Base-by-base conservation (phyloP, 768 basidiomycete genomes). In the Chalciporus pseudorubinellus region DNA sequence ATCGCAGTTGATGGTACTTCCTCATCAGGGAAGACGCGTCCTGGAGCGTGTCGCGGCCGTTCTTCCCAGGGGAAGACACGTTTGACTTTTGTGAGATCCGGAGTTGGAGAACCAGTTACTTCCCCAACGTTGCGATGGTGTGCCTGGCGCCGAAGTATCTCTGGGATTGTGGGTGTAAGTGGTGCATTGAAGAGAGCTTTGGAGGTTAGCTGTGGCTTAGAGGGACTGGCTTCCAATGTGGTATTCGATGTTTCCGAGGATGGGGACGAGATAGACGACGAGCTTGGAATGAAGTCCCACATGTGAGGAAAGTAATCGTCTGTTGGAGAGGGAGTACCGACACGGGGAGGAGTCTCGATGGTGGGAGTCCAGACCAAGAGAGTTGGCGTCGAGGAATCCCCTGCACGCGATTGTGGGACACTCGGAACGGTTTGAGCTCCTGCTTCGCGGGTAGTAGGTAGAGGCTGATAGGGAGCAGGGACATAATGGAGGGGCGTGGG, bases 11-110 rank as follows among this genome's bases (percentile, higher is more conserved):
- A 74, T 21, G 79, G 83, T 43, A 77, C 73, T 43, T 86, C 84
- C 26, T 78, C 71, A n/a, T 68, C 71, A 24, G 89, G 92, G 61
- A 92, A 92, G 28, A 87, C 79, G 47, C 91, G 86, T 22, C 75
- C 76, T 13, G 89, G 90, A 56, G 77, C 58, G 43, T 74, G 77
- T 28, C 87, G 82, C 12, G 81, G 85, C 59, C 80, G 79, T 52
- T 84, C 80, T 65, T 99, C 95, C 95, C 95, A 99, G n/a, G 95
- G 94, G 69, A 99, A 98, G 29, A 97, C 75, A 29, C 78, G 73
- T 53, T 85, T 85, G 19, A 95, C 80, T 61, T 89, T 89, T 21
- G 70, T 71, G 22, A 74, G 78, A 64, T 94, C 89, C 4, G 93
- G 91, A 57, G 75, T 78, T 6, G 79, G 78, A 11, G 74, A 72